Base-by-base conservation (phyloP, 768 basidiomycete species). In the Postia placenta region DNA sequence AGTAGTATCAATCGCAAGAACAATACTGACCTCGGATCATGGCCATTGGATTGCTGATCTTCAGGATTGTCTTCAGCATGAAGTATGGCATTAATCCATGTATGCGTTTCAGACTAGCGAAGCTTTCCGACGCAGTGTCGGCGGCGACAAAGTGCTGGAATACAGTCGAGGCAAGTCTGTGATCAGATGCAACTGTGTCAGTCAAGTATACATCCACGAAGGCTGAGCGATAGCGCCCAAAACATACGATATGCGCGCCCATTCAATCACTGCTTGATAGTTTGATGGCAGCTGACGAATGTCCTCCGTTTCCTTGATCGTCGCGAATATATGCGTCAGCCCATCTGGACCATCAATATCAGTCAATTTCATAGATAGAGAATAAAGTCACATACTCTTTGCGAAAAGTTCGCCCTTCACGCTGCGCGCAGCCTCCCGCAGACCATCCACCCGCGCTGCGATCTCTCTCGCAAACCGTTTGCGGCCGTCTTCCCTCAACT, bases 11-110 rank as follows among this genome's bases (percentile, higher is more conserved):
- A 37, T 41, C 20, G 6, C 17, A 45, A 42, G 30, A 12, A 25
- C n/a, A 38, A 50, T 22, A 57, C 74, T 15, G 50, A 84, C 88
- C 84, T 64, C 96, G 80, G 60, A 98, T 93, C 96, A 98, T 98
- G 24, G 80, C 78, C 51, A 99, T 85, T 1, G 96, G 96, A 67
- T 97, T 99, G 49, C 89, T 93, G 56, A 99, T 90, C 64, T 80
- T 86, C 52, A 99, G 69, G 11, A 92, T 86, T 6, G 91, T 79
- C 65, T 92, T 97, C 54, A 99, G 80, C 73, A 98, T 83, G 60
- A 98, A 91, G 65, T 99, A 99, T 4, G 96, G 96, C 91, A 98
- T 96, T 45, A 95, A 69, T 1, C 93, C 92, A 62, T 99, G 96
- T 37, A 96, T 79, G 42, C 94, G 79, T 70, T 97, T 98, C 51